Base-by-base conservation (phyloP, 257 asterid species). In the Solanum raphanifolium region DNA sequence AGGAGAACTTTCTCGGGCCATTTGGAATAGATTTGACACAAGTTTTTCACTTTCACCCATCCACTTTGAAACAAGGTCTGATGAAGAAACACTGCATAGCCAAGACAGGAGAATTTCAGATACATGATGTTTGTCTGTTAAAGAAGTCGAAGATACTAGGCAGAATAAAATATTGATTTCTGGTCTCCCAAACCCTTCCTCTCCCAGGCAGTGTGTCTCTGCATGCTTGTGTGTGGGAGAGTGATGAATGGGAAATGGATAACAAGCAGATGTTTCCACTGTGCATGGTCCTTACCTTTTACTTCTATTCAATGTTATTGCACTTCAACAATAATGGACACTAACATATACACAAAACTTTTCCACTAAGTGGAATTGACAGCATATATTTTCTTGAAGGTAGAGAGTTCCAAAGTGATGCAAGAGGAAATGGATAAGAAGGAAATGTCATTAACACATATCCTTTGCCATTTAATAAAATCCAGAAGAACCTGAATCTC, bases 1-100 rank as follows among this genome's bases (percentile, higher is more conserved):
- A 16, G 98, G 98, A 74, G 96, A 83, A 90, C 98, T 95, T 88
- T 95, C 98, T 52, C 97, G 97, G 68, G 97, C 94, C 98, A 95
- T 95, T 89, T 95, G 98, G 91, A 95, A 95, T 82, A 95, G 95
- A 88, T 93, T 95, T 46, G 98, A 94, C 46, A 95, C 98, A 23
- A 95, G 95, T 91, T 95, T 95, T 87, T 95, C 98, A 92, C 98
- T 95, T 88, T 95, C 98, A 87, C 98, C 98, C 98, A 95, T 95
- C 98, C 98, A 95, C 84, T 95, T 95, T 25, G 98, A 95, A 75
- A 95, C 98, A 91, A 95, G 92, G 89, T 95, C 98, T 65, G 98
- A 95, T 25, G 98, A 95, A 86, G 98, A 95, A 89, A 95, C 90
- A 88, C 98, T 95, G 94, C 69, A 43, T 23, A 18, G 3, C 68